Evolutionary conservation across 805 yeast genomes (phyloP).

Genomic region (Schwanniomyces vanrijiae): DNA sequence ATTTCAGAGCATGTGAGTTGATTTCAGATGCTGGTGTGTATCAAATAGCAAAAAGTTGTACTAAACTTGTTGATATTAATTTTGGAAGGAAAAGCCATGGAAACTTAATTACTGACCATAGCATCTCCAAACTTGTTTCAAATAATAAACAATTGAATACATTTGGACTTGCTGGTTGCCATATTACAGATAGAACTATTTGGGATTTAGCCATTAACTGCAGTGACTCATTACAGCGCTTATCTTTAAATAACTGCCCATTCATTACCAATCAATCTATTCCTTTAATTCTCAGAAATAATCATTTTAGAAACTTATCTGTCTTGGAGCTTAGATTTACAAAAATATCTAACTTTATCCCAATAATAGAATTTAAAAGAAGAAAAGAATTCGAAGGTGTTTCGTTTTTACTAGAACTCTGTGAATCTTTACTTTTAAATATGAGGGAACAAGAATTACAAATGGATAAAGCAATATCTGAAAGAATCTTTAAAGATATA

Average conservation of each 20-base stretch:
- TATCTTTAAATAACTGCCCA: conserved; percentile 75
- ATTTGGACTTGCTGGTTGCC: conserved; percentile 87
- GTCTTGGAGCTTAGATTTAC: conserved; percentile 75
- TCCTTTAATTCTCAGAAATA: conserved; percentile 46
- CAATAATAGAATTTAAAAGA: conserved; percentile 68
- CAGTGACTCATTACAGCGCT: conserved; percentile 54
- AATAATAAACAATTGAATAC: conserved; percentile 59
- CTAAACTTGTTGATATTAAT: conserved; percentile 57
- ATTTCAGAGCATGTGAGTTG: conserved; percentile 79
- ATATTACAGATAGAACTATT: conserved; percentile 69
- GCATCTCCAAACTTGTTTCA: conserved; percentile 56
- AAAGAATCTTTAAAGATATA: conserved; percentile 61
- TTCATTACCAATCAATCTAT: conserved; percentile 56
- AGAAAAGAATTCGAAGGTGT: conserved; percentile 45
- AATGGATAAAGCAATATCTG: conserved; percentile 57
- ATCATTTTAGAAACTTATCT: conserved; percentile 56
- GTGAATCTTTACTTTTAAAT: conserved; percentile 63
- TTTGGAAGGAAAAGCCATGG: conserved; percentile 78
- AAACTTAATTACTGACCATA: conserved; percentile 65
- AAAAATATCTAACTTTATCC: conserved; percentile 56
- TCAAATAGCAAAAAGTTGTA: conserved; percentile 63
- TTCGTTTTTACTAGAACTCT: conserved; percentile 70
- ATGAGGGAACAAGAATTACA: conserved; percentile 60
- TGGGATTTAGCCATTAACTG: conserved; percentile 72
- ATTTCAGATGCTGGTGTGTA: conserved; percentile 76